Evolutionary conservation across 768 basidiomycete species (phyloP).

Genomic region (Kwoniella dendrophila): DNA sequence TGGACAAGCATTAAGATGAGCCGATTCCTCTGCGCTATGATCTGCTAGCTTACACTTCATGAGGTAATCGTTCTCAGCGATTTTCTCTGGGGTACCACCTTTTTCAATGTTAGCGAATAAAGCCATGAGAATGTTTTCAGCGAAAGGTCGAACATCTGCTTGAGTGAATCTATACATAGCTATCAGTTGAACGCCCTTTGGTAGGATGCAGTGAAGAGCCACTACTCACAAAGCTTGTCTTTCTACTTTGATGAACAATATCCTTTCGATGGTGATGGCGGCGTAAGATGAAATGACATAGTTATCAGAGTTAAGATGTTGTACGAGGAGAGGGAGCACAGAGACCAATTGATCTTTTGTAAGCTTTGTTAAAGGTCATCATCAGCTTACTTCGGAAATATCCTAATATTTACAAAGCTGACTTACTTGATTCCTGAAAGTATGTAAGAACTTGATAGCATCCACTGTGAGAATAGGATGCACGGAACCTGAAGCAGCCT

Average conservation of each 20-base stretch:
- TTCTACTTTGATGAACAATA: conserved; percentile 84
- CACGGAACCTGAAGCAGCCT: conserved; percentile 66
- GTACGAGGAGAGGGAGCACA: conserved; percentile 81
- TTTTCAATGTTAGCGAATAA: conserved; percentile 78
- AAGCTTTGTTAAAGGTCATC: conserved; percentile 60
- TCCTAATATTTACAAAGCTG: not conserved
- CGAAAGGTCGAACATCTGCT: conserved; percentile 80
- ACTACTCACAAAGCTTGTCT: conserved; percentile 70
- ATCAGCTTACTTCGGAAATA: conserved; percentile 9
- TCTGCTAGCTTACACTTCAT: conserved; percentile 78
- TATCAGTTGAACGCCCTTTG: not conserved
- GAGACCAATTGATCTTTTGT: conserved; percentile 91
- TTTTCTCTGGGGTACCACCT: conserved; percentile 80
- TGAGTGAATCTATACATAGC: conserved; percentile 70
- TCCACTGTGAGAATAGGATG: conserved; percentile 94
- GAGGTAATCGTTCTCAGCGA: conserved; percentile 94
- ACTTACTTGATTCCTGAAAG: conserved; percentile 90
- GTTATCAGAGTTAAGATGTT: conserved; percentile 77
- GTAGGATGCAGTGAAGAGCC: not conserved
- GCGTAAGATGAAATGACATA: conserved; percentile 96
- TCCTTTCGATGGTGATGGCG: conserved; percentile 95
- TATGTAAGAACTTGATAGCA: conserved; percentile 90
- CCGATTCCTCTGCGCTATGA: not conserved
- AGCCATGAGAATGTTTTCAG: conserved; percentile 67
- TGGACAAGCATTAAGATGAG: not conserved